Conservation (phyloP, 169 alveolate genomes). For the Cryptosporidium meleagridis region DNA sequence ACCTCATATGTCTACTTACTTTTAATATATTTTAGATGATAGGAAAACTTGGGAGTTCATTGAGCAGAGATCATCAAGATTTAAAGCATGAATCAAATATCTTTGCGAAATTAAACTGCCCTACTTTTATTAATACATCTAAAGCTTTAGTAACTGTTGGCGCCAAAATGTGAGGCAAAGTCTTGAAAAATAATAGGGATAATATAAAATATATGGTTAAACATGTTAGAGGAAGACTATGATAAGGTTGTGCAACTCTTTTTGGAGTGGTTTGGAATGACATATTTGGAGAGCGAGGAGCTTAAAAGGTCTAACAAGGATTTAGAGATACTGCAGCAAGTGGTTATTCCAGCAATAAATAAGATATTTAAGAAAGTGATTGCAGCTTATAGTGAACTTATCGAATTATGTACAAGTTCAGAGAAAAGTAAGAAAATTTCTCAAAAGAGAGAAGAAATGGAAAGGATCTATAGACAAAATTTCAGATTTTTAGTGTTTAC, state of each 20-base stretch:
- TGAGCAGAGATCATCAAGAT: too few species aligned
- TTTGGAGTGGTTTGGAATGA: conserved; percentile 43
- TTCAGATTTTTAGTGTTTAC: conserved; percentile 3
- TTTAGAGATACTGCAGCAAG: conserved; percentile 24
- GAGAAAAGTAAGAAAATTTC: conserved; percentile 19
- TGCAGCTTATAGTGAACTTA: conserved; percentile 13
- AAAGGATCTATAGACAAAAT: background rate
- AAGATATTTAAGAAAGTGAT: conserved; percentile 21
- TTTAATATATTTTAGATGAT: background rate
- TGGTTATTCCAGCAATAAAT: conserved; percentile 43
- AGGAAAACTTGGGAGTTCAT: too few species aligned
- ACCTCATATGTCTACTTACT: background rate
- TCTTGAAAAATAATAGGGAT: background rate
- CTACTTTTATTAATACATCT: too few species aligned
- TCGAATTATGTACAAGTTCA: conserved; percentile 29
- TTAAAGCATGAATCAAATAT: background rate
- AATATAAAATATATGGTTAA: background rate
- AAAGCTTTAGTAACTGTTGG: background rate
- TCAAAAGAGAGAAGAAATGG: conserved; percentile 31
- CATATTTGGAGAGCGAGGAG: conserved; percentile 32
- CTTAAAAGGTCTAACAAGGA: conserved; percentile 16
- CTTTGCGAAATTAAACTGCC: too few species aligned
- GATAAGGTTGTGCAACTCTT: conserved; percentile 13
- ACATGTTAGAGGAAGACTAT: conserved; percentile 29
- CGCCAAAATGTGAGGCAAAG: background rate